Base-by-base conservation (phyloP, 179 eudicot species). In the Silene noctiflora region DNA sequence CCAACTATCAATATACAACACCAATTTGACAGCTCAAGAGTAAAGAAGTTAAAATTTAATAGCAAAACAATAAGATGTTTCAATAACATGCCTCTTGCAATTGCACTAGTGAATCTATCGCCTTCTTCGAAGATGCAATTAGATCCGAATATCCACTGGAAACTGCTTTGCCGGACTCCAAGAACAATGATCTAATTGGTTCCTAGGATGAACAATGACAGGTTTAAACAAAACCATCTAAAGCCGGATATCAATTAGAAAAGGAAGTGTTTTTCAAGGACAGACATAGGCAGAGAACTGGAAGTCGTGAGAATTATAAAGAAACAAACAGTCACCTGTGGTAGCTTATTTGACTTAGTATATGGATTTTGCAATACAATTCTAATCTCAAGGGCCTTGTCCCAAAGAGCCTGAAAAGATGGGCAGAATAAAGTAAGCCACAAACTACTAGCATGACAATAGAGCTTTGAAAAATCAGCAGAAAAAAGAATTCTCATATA, bases 311-410 rank as follows among this genome's bases (percentile, higher is more conserved):
- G 20, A 44, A 61, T 3, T 24, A 27, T 58, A 39, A 58, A 22
- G 35, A 24, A 55, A 25, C 63, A 60, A 5, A 4, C 79, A 72
- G 62, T 46, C 51, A 94, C 98, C 96, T 89, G 92, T 16, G 98
- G 98, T 72, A 94, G 86, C 80, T 91, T 87, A 76, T 91, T 94
- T 46, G 91, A 86, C 69, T 79, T 91, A 55, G 85, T 75, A 72
- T 83, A 94, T 51, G 89, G 73, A 70, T 91, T 91, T 76, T 94
- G 98, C 84, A 94, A 78, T 82, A 87, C 82, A 72, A 91, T 83
- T 83, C 98, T 87, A 63, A 91, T 75, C 83, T 94, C 98, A 68
- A 94, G 96, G 72, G 88, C 85, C 84, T 91, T 94, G 85, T 91
- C 97, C 97, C 98, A 94, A 19, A 94, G 81, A 79, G 93, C 97